phyloP scores from a whole-genome alignment of 1,284 basidiomycete genomes.

The Malassezia furfur region DNA sequence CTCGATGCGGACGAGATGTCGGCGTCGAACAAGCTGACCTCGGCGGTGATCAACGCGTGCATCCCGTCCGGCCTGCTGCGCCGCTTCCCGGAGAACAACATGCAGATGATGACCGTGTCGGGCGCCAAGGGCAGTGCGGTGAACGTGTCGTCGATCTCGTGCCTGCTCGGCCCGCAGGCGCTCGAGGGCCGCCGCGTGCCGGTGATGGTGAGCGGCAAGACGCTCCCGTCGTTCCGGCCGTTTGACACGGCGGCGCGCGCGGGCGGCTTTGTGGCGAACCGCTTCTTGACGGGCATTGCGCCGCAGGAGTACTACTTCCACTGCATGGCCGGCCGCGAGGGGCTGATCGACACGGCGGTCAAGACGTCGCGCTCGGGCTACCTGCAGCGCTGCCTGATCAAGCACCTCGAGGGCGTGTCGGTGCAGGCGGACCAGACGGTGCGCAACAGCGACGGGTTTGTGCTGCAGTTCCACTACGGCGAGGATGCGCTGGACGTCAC shows the following conservation, averaged over 20 bases:
- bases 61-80: constrained; percentile 69
- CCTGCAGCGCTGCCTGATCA: constrained; percentile 94
- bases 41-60: constrained; percentile 61
- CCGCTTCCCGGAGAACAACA: constrained; percentile 90
- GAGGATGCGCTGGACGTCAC: constrained; percentile 95
- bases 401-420: constrained; percentile 89
- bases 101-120: constrained; percentile 98
- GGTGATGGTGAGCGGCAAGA: constrained; percentile 98
- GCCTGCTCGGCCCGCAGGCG: constrained; percentile 90
- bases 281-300: constrained; percentile 95
- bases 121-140: constrained; percentile 97
- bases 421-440: constrained; percentile 98
- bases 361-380: constrained; percentile 98
- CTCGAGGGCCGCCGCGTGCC: constrained; percentile 96
- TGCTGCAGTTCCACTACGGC: constrained; percentile 95
- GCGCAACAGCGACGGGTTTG: constrained; percentile 80
- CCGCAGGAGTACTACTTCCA: constrained; percentile 99
- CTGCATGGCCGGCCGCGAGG: constrained; percentile 98
- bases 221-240: constrained; percentile 88
- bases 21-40: constrained; percentile 63
- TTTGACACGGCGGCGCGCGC: constrained; percentile 96
- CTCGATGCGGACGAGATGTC: constrained; percentile 74
- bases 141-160: constrained; percentile 96
- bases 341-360: constrained; percentile 97
- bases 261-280: constrained; percentile 98